Percentiles rank a stretch among this genome's conserved stretches.
phyloP scores from a whole-genome alignment of 805 yeast genomes.

The Starmerella geochares region DNA sequence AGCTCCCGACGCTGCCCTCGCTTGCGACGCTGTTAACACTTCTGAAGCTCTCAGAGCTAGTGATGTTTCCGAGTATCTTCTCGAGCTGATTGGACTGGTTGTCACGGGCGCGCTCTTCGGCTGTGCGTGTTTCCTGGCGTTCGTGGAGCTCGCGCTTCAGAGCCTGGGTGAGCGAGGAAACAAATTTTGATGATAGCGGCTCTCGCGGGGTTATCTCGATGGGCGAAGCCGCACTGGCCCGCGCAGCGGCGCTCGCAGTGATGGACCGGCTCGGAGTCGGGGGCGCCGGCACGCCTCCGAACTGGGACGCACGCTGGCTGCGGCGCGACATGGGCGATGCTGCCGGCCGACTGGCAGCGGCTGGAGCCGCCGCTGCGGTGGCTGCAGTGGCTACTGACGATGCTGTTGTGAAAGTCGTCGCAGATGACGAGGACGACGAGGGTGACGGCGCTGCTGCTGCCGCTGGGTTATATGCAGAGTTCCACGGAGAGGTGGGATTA shows the following conservation, averaged over 20 bases:
- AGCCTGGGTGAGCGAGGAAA: constrained; percentile 17
- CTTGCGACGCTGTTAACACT: constrained; percentile 6
- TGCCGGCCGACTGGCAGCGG: background rate
- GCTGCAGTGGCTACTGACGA: background rate
- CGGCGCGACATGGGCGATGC: background rate
- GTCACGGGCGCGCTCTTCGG: background rate
- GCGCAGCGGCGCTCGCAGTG: constrained; percentile 23
- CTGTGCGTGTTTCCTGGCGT: constrained; percentile 8
- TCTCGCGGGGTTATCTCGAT: constrained; percentile 19
- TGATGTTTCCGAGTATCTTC: background rate
- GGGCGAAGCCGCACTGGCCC: constrained; percentile 18
- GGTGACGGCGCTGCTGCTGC: background rate
- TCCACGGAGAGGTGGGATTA: background rate
- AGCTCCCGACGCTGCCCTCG: background rate
- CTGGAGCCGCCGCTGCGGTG: background rate
- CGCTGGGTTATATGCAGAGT: no score
- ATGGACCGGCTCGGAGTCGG: background rate
- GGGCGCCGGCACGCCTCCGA: constrained; percentile 10
- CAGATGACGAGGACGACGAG: background rate
- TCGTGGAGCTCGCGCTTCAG: constrained; percentile 12
- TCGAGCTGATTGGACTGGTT: background rate
- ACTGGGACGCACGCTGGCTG: background rate
- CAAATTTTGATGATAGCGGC: constrained; percentile 20
- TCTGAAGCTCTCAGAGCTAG: constrained; percentile 2
- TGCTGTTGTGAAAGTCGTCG: background rate